These are phyloP conservation scores for Phytopythium aichiense DNA, from an alignment of 352 stramenopile genomes.

Conservation along the genomic window DNA sequence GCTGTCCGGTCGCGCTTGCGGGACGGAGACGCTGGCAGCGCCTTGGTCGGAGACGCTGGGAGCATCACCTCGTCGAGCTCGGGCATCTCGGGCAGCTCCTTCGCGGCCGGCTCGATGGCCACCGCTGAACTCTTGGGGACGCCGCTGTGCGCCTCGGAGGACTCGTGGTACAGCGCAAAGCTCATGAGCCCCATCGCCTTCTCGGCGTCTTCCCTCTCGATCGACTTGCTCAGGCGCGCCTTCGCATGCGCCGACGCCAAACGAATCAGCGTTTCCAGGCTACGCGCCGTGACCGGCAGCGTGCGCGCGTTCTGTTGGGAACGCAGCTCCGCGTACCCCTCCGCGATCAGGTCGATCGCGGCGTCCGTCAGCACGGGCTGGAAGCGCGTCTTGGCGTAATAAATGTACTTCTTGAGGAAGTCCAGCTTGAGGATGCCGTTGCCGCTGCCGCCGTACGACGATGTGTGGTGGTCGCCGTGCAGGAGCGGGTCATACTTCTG, in stretches of 20 bases:
- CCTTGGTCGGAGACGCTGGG: slow-evolving; percentile 17
- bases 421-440: slow-evolving; percentile 91
- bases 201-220: slow-evolving; percentile 81
- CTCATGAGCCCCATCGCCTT: slow-evolving; percentile 95
- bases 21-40: slow-evolving; percentile 22
- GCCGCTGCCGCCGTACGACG: slow-evolving; percentile 39
- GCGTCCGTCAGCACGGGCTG: slow-evolving; percentile 81
- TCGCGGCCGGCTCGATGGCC: slow-evolving; percentile 5
- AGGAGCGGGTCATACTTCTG: slow-evolving; percentile 90
- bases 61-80: slow-evolving; percentile 14
- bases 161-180: slow-evolving; percentile 98
- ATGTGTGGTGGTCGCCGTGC: slow-evolving; percentile 67
- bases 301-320: slow-evolving; percentile 92
- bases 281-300: slow-evolving; percentile 96
- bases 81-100: slow-evolving; percentile 16
- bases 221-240: slow-evolving; percentile 86
- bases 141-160: slow-evolving; percentile 37
- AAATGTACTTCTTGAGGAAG: slow-evolving; percentile 99
- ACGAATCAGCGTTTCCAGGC: slow-evolving; percentile 99
- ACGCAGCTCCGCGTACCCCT: slow-evolving; percentile 96
- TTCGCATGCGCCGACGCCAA: slow-evolving; percentile 98
- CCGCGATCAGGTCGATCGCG: slow-evolving; percentile 93
- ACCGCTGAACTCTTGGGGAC: slow-evolving; percentile 10
- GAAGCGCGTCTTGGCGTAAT: slow-evolving; percentile 97
- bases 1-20: slow-evolving; percentile 62